Conservation (phyloP, 2,329 filamentous ascomycete genomes). For the Capronia coronata region DNA sequence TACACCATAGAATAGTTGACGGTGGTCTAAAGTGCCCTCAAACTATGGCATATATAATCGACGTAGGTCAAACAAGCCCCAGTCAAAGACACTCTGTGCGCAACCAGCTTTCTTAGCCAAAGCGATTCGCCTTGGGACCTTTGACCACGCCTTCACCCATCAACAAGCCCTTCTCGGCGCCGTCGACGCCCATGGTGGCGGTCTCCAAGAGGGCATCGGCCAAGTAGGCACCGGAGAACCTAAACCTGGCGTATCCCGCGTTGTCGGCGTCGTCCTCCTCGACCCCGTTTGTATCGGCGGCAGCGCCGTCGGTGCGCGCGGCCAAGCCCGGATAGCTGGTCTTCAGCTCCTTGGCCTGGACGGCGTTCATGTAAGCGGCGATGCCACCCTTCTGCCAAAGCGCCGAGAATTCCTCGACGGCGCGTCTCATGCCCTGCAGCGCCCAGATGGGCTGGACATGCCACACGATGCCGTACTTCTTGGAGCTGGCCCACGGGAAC, state of each 20-base stretch:
- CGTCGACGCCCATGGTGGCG: slow-evolving; percentile 9
- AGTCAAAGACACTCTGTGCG: no score
- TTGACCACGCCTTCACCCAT: slow-evolving; percentile 9
- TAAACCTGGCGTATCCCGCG: slow-evolving; percentile 7
- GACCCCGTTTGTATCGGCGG: no score
- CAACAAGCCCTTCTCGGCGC: slow-evolving; percentile 3
- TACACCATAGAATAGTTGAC: no score
- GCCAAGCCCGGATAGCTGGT: slow-evolving; percentile 3
- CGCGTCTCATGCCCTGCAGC: slow-evolving; percentile 6
- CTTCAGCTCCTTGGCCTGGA: slow-evolving; percentile 4
- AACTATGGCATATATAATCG: no score
- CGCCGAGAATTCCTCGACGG: slow-evolving; percentile 3
- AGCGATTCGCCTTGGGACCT: slow-evolving; percentile 3
- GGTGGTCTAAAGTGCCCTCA: no score
- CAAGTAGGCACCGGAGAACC: slow-evolving; percentile 7
- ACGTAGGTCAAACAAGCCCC: no score
- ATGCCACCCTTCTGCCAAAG: slow-evolving; percentile 6
- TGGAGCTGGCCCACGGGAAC: background rate
- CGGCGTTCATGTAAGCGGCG: slow-evolving; percentile 6
- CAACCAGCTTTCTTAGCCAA: background rate
- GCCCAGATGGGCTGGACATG: slow-evolving; percentile 12
- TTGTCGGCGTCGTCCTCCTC: background rate
- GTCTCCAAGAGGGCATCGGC: slow-evolving; percentile 10
- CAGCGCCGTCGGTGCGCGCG: no score
- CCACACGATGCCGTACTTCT: slow-evolving; percentile 10